These are phyloP conservation scores for Eremothecium cymbalariae DNA, from an alignment of 1,139 yeast genomes.

Conservation along the genomic window DNA sequence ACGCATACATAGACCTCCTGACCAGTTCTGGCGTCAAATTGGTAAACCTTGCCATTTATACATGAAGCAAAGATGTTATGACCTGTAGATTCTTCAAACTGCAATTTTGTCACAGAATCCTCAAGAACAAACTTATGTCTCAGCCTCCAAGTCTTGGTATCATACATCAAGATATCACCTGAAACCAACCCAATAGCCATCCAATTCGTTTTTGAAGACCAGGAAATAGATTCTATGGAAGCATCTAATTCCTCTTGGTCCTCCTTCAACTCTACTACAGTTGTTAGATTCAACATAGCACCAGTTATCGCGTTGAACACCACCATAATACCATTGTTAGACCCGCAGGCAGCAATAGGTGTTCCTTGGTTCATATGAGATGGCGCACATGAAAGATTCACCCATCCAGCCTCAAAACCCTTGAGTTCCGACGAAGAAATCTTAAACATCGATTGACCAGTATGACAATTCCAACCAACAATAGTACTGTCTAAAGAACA, in stretches of 20 bases:
- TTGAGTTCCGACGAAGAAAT: slow-evolving; percentile 57
- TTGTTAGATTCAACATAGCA: slow-evolving; percentile 50
- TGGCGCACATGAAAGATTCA: slow-evolving; percentile 48
- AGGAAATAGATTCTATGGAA: slow-evolving; percentile 76
- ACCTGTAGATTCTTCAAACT: slow-evolving; percentile 53
- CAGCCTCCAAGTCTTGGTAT: slow-evolving; percentile 77
- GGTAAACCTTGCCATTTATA: slow-evolving; percentile 78
- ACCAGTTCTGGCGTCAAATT: slow-evolving; percentile 88
- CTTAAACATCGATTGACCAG: slow-evolving; percentile 57
- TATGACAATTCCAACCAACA: slow-evolving; percentile 84
- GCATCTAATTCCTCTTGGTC: slow-evolving; percentile 63
- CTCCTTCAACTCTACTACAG: slow-evolving; percentile 54
- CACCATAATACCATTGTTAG: slow-evolving; percentile 77
- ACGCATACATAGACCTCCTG: slow-evolving; percentile 70
- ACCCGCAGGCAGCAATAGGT: slow-evolving; percentile 50
- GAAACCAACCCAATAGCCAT: slow-evolving; percentile 85
- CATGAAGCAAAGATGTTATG: slow-evolving; percentile 55
- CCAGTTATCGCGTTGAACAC: slow-evolving; percentile 72
- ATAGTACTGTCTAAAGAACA: slow-evolving; percentile 84
- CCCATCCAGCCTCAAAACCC: slow-evolving; percentile 83
- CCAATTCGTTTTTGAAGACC: slow-evolving; percentile 61
- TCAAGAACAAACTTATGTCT: slow-evolving; percentile 61
- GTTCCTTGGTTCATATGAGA: slow-evolving; percentile 40
- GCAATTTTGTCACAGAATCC: slow-evolving; percentile 77
- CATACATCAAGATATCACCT: slow-evolving; percentile 76